phyloP scores from a whole-genome alignment of 2,329 filamentous ascomycete species.

The Elsinoe necatrix region DNA sequence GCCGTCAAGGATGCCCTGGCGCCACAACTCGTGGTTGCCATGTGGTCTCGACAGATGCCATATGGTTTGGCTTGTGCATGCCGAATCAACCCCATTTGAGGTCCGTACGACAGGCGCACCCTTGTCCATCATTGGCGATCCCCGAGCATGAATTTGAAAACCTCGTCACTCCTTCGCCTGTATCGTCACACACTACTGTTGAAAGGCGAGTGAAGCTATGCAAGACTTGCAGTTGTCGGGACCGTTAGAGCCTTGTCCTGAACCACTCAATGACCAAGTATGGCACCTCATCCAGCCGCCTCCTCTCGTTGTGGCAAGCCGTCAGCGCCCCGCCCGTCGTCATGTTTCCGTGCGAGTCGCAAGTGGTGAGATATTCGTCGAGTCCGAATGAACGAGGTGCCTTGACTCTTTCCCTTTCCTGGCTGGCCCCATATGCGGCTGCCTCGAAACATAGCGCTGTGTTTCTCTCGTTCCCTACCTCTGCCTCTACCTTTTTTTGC shows the following conservation, averaged over 20 bases:
- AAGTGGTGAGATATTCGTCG: not conserved
- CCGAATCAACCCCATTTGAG: not conserved
- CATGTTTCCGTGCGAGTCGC: not conserved
- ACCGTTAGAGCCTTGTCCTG: constrained; percentile 9
- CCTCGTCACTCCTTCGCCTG: constrained; percentile 6
- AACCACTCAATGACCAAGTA: not conserved
- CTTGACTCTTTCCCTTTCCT: not conserved
- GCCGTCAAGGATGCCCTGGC: not conserved
- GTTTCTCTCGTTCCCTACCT: not conserved
- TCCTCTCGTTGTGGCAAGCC: not conserved
- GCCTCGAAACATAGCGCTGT: not conserved
- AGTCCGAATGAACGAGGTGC: not conserved
- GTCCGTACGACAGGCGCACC: not conserved
- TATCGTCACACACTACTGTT: constrained; percentile 5
- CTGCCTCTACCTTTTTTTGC: not conserved
- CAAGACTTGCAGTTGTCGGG: constrained; percentile 12
- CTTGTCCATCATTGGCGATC: not conserved
- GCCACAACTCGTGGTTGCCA: constrained; percentile 9
- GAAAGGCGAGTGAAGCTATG: not conserved
- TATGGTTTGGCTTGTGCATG: constrained; percentile 6
- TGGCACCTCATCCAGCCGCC: not conserved
- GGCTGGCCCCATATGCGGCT: not conserved
- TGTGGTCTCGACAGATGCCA: constrained; percentile 13
- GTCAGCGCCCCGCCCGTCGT: not conserved
- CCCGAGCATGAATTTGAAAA: not conserved